Evolutionary conservation across 2,329 filamentous ascomycete genomes (phyloP), one percentile per base, ranked within the genome.

Genomic region (Cordyceps pruinosa): DNA sequence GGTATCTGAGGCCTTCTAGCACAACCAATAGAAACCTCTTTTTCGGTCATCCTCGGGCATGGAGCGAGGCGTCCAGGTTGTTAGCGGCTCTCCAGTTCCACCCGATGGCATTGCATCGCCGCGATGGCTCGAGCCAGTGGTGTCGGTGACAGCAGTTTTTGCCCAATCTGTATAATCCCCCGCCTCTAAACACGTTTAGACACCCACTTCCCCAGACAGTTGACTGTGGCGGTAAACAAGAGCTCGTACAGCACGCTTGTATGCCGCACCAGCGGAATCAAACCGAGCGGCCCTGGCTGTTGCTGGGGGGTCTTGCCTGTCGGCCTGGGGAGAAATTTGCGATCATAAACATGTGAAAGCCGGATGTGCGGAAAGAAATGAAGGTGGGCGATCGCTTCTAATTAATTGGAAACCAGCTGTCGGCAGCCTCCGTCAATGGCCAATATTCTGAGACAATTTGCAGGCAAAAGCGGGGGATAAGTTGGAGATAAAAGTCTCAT

Each of bases 191-290:
- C 28, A 46, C 12, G 9, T 53, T 19, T 4, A 37, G 30, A 15
- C 23, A 23, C 41, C 51, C 51, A 46, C 51, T 54, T 54, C 51
- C 51, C 51, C 41, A 35, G 51, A 54, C 51, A 54, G n/a, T 15
- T 7, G 41, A 5, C 30, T 26, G 50, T 34, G 21, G 19, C 39
- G 28, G n/a, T 42, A 35, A 26, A 35, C 15, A 35, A 21, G 28
- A 21, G 19, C 34, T 34, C 19, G 28, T 32, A 17, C 2, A 9
- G 3, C 17, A 15, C 4, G 26, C 12, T 23, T 26, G 17, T 26
- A 25, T n/a, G n/a, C 19, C 50, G 28, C 30, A 8, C 26, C 28
- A 19, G 46, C 30, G n/a, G 39, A 45, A 23, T 26, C 6, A 13
- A 13, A n/a, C 13, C 4, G 9, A 10, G 5, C 13, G 32, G 3